Evolutionary conservation across 2,329 filamentous ascomycete genomes (phyloP), one percentile per base, ranked within the genome.

Genomic region (Neoascochyta sp.): DNA sequence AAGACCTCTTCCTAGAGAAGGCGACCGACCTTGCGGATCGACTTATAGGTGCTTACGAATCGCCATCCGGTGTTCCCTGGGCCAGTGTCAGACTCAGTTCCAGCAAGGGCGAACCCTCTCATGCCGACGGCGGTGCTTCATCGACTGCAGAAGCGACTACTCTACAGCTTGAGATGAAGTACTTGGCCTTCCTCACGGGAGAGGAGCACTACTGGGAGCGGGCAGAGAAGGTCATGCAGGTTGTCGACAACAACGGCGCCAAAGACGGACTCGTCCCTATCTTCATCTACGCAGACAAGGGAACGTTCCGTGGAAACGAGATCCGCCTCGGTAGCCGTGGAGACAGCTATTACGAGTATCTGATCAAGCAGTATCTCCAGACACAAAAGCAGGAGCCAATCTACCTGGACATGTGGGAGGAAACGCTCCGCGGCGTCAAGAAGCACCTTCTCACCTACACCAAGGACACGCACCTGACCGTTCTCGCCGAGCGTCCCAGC

Each of bases 351-450:
- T 98, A 98, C 66, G 75, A 98, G 66, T 98, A 98, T 62, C 78
- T 98, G 28, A 93, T 96, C 70, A 98, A 98, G 68, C 92, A 98
- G 62, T 96, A 94, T 59, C 73, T 95, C 12, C 92, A 98, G 64
- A 98, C 92, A 9, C 86, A 85, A 34, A 80, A 84, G 58, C 74
- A 89, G 54, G 90, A 98, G 60, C 73, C 80, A 0, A 67, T 96
- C 10, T 98, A 98, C 63, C 73, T 81, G 44, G 85, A 92, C 9
- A 86, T 98, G 80, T 98, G 93, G 89, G 75, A 90, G 21, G 84
- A 98, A 58, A 75, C 87, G 9, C 70, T 98, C 24, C 71, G 70
- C 10, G 92, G 90, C 27, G 81, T 96, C 34, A 87, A 90, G 52
- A 94, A 94, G 64, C 82, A 98, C 58, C 76, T 98, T 16, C 71